phyloP scores from a whole-genome alignment of 305 asterid species.

The Fraxinus ornus region DNA sequence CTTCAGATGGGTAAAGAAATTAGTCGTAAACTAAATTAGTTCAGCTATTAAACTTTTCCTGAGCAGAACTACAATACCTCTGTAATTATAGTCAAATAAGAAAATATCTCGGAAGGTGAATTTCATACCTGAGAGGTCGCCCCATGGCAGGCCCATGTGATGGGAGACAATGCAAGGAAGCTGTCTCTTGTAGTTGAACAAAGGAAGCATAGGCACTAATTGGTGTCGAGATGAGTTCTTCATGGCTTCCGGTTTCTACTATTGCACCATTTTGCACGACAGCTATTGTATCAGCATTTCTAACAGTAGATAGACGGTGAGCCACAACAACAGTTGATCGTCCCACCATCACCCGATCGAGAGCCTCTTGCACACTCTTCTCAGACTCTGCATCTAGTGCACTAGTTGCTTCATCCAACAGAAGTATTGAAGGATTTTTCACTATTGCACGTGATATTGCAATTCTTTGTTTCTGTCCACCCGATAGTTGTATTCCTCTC shows the following conservation, averaged over 20 bases:
- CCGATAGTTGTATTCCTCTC: constrained; percentile 92
- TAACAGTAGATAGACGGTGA: constrained; percentile 83
- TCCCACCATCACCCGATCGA: constrained; percentile 93
- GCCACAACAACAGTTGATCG: constrained; percentile 87
- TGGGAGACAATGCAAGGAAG: constrained; percentile 60
- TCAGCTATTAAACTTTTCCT: not conserved
- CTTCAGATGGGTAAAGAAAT: not conserved
- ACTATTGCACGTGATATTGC: constrained; percentile 95
- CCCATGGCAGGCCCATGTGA: constrained; percentile 61
- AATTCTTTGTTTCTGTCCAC: constrained; percentile 94
- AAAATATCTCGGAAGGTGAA: not conserved
- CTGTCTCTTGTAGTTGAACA: constrained; percentile 76
- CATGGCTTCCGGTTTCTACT: constrained; percentile 84
- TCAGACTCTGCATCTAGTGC: constrained; percentile 98
- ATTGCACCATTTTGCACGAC: constrained; percentile 80
- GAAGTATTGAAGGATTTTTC: constrained; percentile 84
- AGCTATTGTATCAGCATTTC: constrained; percentile 85
- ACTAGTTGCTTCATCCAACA: constrained; percentile 95
- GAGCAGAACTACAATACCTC: not conserved
- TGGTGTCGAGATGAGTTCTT: constrained; percentile 77
- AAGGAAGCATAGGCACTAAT: constrained; percentile 82
- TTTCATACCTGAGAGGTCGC: constrained; percentile 60
- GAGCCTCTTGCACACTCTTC: constrained; percentile 94
- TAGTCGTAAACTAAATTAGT: not conserved
- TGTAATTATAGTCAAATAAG: not conserved